Conservation (phyloP, 179 eudicot species). For the Carnegiea gigantea region DNA sequence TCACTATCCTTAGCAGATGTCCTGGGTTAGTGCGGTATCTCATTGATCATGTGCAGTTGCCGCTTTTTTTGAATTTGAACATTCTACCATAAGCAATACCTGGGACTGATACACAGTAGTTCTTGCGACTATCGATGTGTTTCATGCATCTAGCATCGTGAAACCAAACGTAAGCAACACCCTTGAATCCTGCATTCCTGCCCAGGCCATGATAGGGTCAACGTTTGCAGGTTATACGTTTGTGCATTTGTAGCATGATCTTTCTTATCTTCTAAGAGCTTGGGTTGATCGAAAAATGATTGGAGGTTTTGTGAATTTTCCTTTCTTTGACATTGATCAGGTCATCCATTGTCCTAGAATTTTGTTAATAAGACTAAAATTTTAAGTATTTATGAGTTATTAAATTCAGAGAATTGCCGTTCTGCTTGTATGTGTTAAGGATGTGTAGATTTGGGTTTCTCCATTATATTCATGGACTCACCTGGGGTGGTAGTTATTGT, state of each 20-base stretch:
- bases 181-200: not conserved
- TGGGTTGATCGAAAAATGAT: not conserved
- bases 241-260: too few relatives aligned
- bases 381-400: too few relatives aligned
- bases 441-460: constrained; percentile 58
- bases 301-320: not conserved
- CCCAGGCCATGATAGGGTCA: not conserved
- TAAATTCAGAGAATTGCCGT: too few relatives aligned
- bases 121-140: not conserved
- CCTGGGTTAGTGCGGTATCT: not conserved
- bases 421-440: not conserved
- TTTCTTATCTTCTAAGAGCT: not conserved
- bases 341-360: not conserved
- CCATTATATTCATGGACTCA: not conserved
- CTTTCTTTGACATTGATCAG: not conserved
- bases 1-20: not conserved
- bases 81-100: not conserved
- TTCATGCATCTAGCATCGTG: not conserved
- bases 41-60: not conserved
- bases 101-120: not conserved
- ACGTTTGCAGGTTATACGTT: too few relatives aligned
- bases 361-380: too few relatives aligned
- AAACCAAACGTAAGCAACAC: not conserved
- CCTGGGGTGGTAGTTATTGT: not conserved
- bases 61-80: not conserved